Conservation (phyloP, 202 grass and related monocot species). For the Carex arenaria region DNA sequence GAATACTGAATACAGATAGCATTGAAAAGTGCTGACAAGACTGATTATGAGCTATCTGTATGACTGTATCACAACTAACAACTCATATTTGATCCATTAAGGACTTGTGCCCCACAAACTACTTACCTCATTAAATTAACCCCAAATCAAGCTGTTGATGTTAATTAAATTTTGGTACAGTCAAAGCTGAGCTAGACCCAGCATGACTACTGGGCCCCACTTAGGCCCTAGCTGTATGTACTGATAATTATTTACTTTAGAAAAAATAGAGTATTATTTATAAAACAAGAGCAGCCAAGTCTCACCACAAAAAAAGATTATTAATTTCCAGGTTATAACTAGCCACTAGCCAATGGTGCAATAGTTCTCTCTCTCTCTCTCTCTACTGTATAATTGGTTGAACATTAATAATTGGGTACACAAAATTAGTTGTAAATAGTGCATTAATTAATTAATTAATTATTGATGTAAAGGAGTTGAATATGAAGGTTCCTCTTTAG, state of each 20-base stretch:
- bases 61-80: too few relatives aligned
- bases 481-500: too few relatives aligned
- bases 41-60: neutral
- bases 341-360: too few relatives aligned
- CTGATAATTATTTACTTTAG: neutral
- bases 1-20: too few relatives aligned
- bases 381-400: too few relatives aligned
- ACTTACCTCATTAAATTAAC: neutral
- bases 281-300: neutral
- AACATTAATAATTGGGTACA: too few relatives aligned
- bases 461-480: too few relatives aligned
- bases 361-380: too few relatives aligned
- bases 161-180: neutral
- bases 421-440: too few relatives aligned
- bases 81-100: too few relatives aligned
- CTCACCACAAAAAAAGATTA: neutral
- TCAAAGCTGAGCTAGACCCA: neutral
- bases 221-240: neutral
- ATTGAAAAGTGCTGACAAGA: too few relatives aligned
- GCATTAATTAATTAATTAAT: too few relatives aligned
- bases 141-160: neutral
- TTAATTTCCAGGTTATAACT: neutral
- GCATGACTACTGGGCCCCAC: neutral
- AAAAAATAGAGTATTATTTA: neutral
- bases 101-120: neutral